Evolutionary conservation across 2,329 filamentous ascomycete species (phyloP).

Genomic region (Coniochaeta sp.): DNA sequence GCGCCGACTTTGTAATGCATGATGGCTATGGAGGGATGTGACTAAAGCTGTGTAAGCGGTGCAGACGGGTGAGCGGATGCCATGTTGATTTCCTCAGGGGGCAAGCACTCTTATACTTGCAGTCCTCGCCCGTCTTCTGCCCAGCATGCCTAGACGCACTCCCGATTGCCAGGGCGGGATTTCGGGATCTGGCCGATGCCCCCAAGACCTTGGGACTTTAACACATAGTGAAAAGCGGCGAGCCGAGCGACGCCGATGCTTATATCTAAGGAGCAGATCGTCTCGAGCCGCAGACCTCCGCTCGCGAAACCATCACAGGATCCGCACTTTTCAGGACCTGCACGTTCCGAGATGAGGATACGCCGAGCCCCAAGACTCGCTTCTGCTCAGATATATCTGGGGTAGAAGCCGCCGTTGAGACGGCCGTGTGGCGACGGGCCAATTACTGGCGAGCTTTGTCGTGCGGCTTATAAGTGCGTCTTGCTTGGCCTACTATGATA

Average conservation of each 20-base stretch:
- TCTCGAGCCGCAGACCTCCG: neutral
- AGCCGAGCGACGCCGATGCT: neutral
- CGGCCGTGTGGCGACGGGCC: neutral
- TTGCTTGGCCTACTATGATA: constrained; percentile 1
- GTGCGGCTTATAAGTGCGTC: constrained; percentile 1
- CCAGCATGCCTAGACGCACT: too few species aligned
- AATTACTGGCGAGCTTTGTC: neutral
- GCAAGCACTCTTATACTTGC: neutral
- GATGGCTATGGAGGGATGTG: too few species aligned
- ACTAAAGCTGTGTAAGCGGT: too few species aligned
- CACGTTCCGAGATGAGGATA: neutral
- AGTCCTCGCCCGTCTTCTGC: neutral
- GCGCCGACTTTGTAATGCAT: constrained; percentile 1
- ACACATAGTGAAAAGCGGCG: neutral
- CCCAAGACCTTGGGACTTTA: constrained; percentile 3
- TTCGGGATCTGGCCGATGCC: neutral
- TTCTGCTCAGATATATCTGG: neutral
- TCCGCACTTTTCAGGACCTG: neutral
- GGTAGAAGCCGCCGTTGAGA: neutral
- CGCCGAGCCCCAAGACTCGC: neutral
- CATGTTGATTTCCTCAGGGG: neutral
- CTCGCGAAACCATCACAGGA: neutral
- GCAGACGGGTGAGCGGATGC: neutral
- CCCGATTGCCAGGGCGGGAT: neutral
- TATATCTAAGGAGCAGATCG: neutral